Percentiles rank a stretch among this genome's conserved stretches.
Conservation (phyloP, 139 green algal genomes). For the Chlorella sp. region DNA sequence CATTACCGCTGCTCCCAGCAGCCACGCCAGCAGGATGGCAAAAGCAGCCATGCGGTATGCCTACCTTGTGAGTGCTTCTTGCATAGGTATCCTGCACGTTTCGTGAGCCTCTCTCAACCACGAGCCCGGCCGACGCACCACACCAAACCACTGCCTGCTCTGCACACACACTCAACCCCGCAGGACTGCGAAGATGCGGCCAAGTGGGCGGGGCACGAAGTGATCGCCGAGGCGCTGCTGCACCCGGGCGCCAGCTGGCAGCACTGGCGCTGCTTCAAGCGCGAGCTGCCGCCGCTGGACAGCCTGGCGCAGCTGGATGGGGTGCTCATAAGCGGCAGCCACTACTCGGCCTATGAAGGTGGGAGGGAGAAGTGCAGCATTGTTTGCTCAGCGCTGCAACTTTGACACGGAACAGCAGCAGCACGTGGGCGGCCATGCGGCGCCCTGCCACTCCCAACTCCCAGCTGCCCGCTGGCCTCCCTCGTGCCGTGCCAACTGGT, state of each 20-base stretch:
- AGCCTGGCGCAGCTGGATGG: not conserved
- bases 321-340: not conserved
- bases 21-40: not conserved
- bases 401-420: too few relatives aligned
- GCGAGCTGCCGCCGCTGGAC: constrained; percentile 5
- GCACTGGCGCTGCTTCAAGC: not conserved
- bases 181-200: constrained; percentile 5
- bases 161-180: too few relatives aligned
- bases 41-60: not conserved
- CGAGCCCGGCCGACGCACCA: too few relatives aligned
- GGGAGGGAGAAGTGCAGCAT: not conserved
- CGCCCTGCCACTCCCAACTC: too few relatives aligned
- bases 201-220: not conserved
- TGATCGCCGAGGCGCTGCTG: not conserved
- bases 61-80: not conserved
- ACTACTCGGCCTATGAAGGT: not conserved
- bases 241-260: not conserved
- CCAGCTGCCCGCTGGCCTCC: not conserved
- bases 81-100: too few relatives aligned
- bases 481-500: not conserved
- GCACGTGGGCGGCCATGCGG: too few relatives aligned
- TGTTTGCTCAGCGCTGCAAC: not conserved
- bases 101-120: too few relatives aligned
- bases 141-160: too few relatives aligned
- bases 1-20: not conserved